Evolutionary conservation across 495 filamentous ascomycete genomes (phyloP), one percentile per base, ranked within the genome.

Genomic region (Penicillium argentinense): DNA sequence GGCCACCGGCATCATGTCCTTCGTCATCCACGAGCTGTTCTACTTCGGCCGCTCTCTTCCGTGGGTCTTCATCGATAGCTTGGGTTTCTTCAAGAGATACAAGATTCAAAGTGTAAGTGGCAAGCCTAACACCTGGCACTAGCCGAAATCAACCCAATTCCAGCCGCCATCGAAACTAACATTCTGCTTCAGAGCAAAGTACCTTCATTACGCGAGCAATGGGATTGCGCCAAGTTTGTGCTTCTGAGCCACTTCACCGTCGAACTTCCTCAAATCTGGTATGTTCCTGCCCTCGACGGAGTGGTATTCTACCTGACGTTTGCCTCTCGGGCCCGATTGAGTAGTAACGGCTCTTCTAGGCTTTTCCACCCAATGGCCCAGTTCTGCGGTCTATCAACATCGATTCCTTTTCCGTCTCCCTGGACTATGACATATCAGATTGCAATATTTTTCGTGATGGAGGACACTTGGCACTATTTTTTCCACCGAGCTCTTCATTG

Each of bases 391-490:
- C 85, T 98, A 64, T 76, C 82, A 16, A 96, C 88, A 46, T 81
- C 84, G 40, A 86, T 97, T 39, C 93, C 95, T 5, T 98, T 98
- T 76, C 93, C 93, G 6, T 69, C 82, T 6, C 46, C 87, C 54
- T 83, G 80, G 63, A 95, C 82, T 43, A 98, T 98, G 78, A 86
- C 86, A 37, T 85, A 86, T 56, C 93, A 98, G 48, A 95, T 98
- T 47, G 79, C 85, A 29, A 75, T 97, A 60, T 96, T 98, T 78
- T 98, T 98, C 68, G 80, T 97, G 33, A 63, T 97, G 58, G 93
- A 98, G 67, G 93, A 98, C 68, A 78, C 95, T 39, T 98, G 95
- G 95, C 93, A 98, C 66, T 98, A 98, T 75, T 97, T 92, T 81
- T 83, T 80, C 41, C 93, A 98, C 72, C 90, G 93, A 52, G 86